Percentiles rank a stretch among this genome's conserved stretches.
Evolutionary conservation across 2,329 filamentous ascomycete genomes (phyloP).

Genomic region (Helotiales sp.): DNA sequence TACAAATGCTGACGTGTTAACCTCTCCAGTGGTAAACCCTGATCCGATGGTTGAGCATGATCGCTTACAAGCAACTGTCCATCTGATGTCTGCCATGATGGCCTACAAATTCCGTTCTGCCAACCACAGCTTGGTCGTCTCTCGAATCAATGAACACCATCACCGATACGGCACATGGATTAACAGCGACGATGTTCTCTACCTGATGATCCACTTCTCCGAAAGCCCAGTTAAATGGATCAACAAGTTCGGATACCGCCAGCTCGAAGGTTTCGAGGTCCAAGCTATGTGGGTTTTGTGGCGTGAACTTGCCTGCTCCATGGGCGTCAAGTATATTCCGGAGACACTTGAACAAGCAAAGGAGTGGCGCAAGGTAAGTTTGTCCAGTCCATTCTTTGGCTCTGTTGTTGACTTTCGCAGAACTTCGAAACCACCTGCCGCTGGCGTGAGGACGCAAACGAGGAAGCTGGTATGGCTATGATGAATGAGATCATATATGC

Average conservation of each 20-base stretch:
- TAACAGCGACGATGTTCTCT: slow-evolving; percentile 27
- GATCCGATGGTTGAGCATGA: slow-evolving; percentile 25
- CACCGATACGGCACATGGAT: slow-evolving; percentile 26
- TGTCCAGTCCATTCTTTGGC: not conserved
- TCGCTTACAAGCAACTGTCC: slow-evolving; percentile 23
- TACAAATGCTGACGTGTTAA: not conserved
- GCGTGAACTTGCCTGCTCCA: slow-evolving; percentile 22
- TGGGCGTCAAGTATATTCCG: slow-evolving; percentile 26
- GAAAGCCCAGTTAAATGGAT: slow-evolving; percentile 19
- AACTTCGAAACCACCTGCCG: slow-evolving; percentile 24
- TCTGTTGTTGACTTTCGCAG: slow-evolving; percentile 1
- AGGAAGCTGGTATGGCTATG: slow-evolving; percentile 23
- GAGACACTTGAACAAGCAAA: slow-evolving; percentile 20
- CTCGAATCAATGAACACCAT: slow-evolving; percentile 29
- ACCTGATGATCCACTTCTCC: slow-evolving; percentile 25
- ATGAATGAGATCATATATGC: slow-evolving; percentile 23
- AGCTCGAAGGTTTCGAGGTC: slow-evolving; percentile 21
- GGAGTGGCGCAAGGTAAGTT: slow-evolving; percentile 23
- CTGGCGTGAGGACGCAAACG: slow-evolving; percentile 24
- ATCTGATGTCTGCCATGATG: slow-evolving; percentile 18
- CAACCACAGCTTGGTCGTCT: slow-evolving; percentile 18
- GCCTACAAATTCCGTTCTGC: slow-evolving; percentile 18
- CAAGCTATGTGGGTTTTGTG: slow-evolving; percentile 28
- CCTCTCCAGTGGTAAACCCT: slow-evolving; percentile 15
- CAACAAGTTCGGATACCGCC: slow-evolving; percentile 23